phyloP scores from a whole-genome alignment of 2,329 filamentous ascomycete species.

The Alternaria gaisen region DNA sequence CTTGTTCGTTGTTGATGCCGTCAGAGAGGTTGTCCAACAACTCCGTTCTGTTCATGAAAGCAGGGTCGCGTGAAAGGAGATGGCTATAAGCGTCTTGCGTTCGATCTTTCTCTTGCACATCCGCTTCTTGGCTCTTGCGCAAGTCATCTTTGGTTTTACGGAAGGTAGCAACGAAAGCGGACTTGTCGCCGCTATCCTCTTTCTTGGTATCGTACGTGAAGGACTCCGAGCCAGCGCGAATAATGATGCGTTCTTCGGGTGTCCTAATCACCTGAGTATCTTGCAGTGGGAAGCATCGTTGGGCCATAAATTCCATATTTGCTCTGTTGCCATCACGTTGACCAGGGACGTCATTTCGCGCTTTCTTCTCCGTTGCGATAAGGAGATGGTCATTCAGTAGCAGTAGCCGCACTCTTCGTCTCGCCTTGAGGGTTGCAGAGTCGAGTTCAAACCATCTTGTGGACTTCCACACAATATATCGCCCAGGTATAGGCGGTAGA shows the following conservation, averaged over 20 bases:
- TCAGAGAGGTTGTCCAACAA: conserved; percentile 77
- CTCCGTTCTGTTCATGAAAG: conserved; percentile 79
- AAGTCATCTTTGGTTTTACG: conserved; percentile 92
- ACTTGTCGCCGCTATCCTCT: conserved; percentile 79
- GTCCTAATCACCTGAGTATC: conserved; percentile 93
- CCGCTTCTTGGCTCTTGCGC: conserved; percentile 82
- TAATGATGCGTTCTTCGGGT: conserved; percentile 73
- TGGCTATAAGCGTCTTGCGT: conserved; percentile 86
- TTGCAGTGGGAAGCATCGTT: conserved; percentile 91
- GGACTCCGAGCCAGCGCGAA: conserved; percentile 87
- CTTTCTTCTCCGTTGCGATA: conserved; percentile 92
- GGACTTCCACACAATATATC: conserved; percentile 93
- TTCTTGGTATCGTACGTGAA: conserved; percentile 95
- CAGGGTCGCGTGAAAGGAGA: conserved; percentile 80
- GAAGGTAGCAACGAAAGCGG: conserved; percentile 83
- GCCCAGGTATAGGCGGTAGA: conserved; percentile 85
- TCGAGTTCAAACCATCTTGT: conserved; percentile 95
- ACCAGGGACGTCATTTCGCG: conserved; percentile 73
- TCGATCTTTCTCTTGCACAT: conserved; percentile 87
- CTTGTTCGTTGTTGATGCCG: conserved; percentile 73
- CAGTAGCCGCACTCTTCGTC: conserved; percentile 88
- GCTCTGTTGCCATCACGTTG: conserved; percentile 54
- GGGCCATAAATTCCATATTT: conserved; percentile 79
- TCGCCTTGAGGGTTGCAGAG: conserved; percentile 95
- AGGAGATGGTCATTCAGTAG: conserved; percentile 94